Evolutionary conservation across 2,329 filamentous ascomycete genomes (phyloP), one percentile per base, ranked within the genome.

Genomic region (Trichoderma semiorbis): DNA sequence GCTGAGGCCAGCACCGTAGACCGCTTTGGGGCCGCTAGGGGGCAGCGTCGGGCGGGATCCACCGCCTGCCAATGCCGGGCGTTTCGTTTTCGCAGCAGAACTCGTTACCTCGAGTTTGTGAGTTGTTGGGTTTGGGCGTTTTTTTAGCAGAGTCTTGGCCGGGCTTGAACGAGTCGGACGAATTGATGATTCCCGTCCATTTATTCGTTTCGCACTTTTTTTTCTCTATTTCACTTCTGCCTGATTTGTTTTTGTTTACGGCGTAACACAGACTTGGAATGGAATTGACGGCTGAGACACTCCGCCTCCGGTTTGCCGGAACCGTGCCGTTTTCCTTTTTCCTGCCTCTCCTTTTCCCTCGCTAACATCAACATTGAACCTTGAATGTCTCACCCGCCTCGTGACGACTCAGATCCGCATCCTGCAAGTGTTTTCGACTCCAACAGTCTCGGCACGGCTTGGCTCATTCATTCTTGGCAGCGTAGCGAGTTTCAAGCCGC

Each of bases 351-450:
- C 55, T 18, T 26, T 43, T 68, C 36, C 18, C 26, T 43, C 16
- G 53, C 11, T 53, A 21, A 24, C 47, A n/a, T 50, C 16, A 36
- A 36, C 34, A 36, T 50, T 21, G 18, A n/a, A 8, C 26, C 39
- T 32, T 14, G 24, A 55, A 24, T 69, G 66, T 69, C 66, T 69
- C 66, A 61, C 66, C 66, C 66, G 66, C 66, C 66, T 69, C 66
- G 66, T 61, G 55, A 69, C 55, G 66, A 69, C 66, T 69, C 66
- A 69, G 66, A 69, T 69, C 36, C 55, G 55, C 28, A 53, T 18
- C n/a, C 66, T 69, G 66, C 66, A 50, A 32, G 66, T 60, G 21
- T 47, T 69, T 43, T 18, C 39, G 39, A 34, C n/a, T 34, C 34
- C 50, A 58, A 24, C n/a, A 50, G 53, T 58, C 64, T 67, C 64